Evolutionary conservation across 1,284 basidiomycete species (phyloP), one percentile per base, ranked within the genome.

Genomic region (Sporisorium graminicola): DNA sequence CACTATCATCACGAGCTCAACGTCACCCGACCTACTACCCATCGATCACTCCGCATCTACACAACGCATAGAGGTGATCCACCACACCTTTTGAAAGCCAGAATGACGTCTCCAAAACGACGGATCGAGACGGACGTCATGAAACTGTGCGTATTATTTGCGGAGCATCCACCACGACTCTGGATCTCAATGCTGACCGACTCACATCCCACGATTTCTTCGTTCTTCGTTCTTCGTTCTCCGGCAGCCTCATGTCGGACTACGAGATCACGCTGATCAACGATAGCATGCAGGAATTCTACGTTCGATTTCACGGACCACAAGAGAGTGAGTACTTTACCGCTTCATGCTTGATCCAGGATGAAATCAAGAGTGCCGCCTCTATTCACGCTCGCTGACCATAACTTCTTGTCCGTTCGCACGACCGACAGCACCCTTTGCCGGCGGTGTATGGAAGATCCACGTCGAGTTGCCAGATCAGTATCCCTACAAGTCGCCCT

Each of bases 401-500:
- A n/a, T 18, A 40, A 46, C 33, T 43, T 20, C 3, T n/a, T 35
- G 31, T 18, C 7, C 42, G 18, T 20, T 44, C 16, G 35, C 14
- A 14, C 12, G 8, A 0, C 7, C 9, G 20, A 35, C 83, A 98
- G 96, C 96, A 49, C 96, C 95, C 0, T 99, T 98, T 84, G 91
- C 92, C 27, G 93, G 93, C 54, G 96, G 97, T 47, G 93, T 95
- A 50, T 99, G 96, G 96, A 98, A 96, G 90, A 95, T 99, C 70
- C 97, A 98, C 83, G 97, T 99, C 67, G 97, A 99, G 86, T 89
- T 99, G n/a, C 96, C 97, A 5, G 95, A 98, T 82, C 94, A 97
- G 86, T 99, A 99, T 85, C 97, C 96, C 1, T 99, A 93, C 91
- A 99, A 99, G 87, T 96, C 94, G 35, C 96, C 97, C 3, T 96